Percentiles rank a stretch among this genome's conserved stretches.
These are phyloP conservation scores for Dothiorella sarmentorum DNA, from an alignment of 2,329 filamentous ascomycete genomes.

Conservation along the genomic window DNA sequence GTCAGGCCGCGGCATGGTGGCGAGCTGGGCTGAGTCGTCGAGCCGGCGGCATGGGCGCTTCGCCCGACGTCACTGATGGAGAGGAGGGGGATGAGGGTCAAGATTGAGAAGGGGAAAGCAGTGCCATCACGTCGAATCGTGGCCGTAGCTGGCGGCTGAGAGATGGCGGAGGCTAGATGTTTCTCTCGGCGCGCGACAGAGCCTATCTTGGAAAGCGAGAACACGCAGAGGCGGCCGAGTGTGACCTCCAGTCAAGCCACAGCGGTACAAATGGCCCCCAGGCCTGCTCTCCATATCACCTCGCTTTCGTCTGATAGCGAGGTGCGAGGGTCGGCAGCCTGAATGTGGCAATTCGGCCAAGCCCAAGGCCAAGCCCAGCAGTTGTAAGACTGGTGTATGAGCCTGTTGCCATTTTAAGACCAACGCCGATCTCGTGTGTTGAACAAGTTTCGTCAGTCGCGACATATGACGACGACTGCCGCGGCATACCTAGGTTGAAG, in stretches of 20 bases:
- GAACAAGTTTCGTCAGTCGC: neutral
- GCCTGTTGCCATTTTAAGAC: neutral
- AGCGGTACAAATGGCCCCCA: neutral
- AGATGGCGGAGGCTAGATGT: neutral
- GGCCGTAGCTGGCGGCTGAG: neutral
- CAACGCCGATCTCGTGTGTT: neutral
- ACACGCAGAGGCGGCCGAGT: neutral
- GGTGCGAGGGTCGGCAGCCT: neutral
- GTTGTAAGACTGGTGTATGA: neutral
- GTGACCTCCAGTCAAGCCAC: constrained; percentile 5
- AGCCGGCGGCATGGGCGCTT: neutral
- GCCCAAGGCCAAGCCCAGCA: neutral
- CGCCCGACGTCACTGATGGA: neutral
- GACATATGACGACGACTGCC: no score
- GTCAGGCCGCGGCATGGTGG: neutral
- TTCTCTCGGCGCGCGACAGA: neutral
- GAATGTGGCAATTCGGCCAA: constrained; percentile 3
- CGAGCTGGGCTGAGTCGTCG: neutral
- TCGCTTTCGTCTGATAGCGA: neutral
- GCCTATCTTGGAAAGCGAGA: neutral
- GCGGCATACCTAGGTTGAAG: no score
- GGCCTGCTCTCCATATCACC: neutral
- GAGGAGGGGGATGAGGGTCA: neutral
- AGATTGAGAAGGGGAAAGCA: neutral
- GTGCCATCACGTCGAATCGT: neutral